These are phyloP conservation scores for Huntiella omanensis DNA, from an alignment of 2,329 filamentous ascomycete species.

Conservation along the genomic window DNA sequence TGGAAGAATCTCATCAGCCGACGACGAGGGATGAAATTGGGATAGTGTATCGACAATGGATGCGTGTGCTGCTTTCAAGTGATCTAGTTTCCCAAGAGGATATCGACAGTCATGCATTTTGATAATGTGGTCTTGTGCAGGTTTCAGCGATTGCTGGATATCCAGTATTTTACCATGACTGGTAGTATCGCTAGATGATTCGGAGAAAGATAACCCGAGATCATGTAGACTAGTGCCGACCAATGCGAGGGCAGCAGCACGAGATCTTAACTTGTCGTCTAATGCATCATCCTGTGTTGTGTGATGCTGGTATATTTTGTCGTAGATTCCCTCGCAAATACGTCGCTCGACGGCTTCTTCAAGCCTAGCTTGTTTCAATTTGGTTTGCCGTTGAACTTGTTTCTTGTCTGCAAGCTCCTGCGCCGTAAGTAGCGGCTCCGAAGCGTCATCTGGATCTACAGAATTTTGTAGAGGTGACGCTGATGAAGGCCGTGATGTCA, in stretches of 20 bases:
- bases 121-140: slow-evolving; percentile 47
- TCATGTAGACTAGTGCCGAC: slow-evolving; percentile 81
- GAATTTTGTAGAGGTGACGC: slow-evolving; percentile 20
- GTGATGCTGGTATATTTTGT: slow-evolving; percentile 75
- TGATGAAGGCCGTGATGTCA: slow-evolving; percentile 35
- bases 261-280: slow-evolving; percentile 85
- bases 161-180: slow-evolving; percentile 23
- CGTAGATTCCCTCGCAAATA: slow-evolving; percentile 70
- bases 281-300: slow-evolving; percentile 86
- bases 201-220: slow-evolving; percentile 56
- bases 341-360: slow-evolving; percentile 85
- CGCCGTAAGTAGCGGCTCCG: slow-evolving; percentile 75
- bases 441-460: slow-evolving; percentile 24
- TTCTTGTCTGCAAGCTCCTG: slow-evolving; percentile 69
- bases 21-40: slow-evolving; percentile 57
- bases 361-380: slow-evolving; percentile 55
- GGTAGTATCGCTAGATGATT: slow-evolving; percentile 25
- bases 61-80: slow-evolving; percentile 77
- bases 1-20: slow-evolving; percentile 90
- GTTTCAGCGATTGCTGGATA: slow-evolving; percentile 52
- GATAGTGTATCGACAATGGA: slow-evolving; percentile 75
- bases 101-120: slow-evolving; percentile 77
- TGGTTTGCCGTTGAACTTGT: slow-evolving; percentile 56
- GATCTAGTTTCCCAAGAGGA: slow-evolving; percentile 77
- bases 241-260: slow-evolving; percentile 75